Base-by-base conservation (phyloP, 768 basidiomycete genomes). In the Termitomyces sp. region DNA sequence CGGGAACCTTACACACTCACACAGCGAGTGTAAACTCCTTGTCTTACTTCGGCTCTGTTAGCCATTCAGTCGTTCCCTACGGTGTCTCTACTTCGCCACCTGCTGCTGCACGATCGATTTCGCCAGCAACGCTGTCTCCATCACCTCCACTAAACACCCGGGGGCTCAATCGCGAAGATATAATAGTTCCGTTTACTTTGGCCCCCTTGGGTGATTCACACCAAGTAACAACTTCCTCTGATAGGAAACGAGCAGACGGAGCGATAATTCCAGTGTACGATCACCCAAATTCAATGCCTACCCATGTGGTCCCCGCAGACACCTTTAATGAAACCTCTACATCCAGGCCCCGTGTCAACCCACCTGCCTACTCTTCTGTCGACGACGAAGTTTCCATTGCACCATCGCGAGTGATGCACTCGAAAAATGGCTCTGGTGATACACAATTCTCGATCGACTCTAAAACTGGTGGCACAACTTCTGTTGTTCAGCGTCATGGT, bases 291-390 rank as follows among this genome's bases (percentile, higher is more conserved):
- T 68, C 71, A 4, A 65, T 65, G 4, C 70, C 70, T 19, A 24
- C 15, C 9, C 44, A 53, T 45, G 21, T 56, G 32, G 10, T 52
- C 57, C 52, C 58, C 49, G 19, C 59, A 61, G 63, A 58, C 53
- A 30, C 61, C 55, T 40, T 55, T 19, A 34, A 40, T 15, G 41
- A 22, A 10, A 28, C 7, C n/a, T 5, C 43, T n/a, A 22, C 43
- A 2, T 14, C 17, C 34, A 53, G 67, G 37, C 22, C 61, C 5
- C 65, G 66, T 9, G 58, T 65, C 51, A 73, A 73, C 41, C 77
- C 77, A 2, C 77, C 77, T 11, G 68, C 72, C 1, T 77, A 78
- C 48, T 67, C 58, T 21, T 42, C 60, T 5, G 59, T 70, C 2
- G 61, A 69, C 2, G 61, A 69, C 5, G 56, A 61, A 22, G 56